Conservation (phyloP, 805 yeast genomes). For the Spathaspora passalidarum region DNA sequence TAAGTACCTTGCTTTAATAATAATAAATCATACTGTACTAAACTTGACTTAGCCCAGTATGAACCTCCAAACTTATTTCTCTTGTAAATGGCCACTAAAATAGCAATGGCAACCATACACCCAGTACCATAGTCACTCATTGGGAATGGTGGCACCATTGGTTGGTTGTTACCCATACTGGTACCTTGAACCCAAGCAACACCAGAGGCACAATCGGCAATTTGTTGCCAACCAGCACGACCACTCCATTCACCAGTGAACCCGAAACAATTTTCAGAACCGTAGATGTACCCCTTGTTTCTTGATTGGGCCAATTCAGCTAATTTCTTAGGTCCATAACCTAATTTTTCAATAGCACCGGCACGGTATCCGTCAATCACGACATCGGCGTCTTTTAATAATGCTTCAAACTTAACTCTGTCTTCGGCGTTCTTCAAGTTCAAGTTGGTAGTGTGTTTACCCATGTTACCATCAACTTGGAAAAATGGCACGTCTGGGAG, state of each 20-base stretch:
- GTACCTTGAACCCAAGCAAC: constrained; percentile 31
- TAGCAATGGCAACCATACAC: constrained; percentile 29
- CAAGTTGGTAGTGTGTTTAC: constrained; percentile 28
- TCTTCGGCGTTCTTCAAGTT: constrained; percentile 25
- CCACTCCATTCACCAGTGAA: constrained; percentile 26
- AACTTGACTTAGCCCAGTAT: constrained; percentile 27
- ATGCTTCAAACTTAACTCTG: constrained; percentile 20
- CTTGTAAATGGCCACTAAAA: constrained; percentile 22
- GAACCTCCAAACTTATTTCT: constrained; percentile 27
- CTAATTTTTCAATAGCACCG: constrained; percentile 24
- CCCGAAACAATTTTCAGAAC: constrained; percentile 31
- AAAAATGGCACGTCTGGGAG: constrained; percentile 32
- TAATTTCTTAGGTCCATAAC: constrained; percentile 26
- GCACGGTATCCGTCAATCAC: constrained; percentile 31
- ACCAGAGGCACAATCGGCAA: constrained; percentile 32
- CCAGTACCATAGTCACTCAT: constrained; percentile 37
- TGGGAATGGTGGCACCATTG: constrained; percentile 35
- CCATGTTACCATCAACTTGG: constrained; percentile 33
- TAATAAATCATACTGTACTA: constrained; percentile 28
- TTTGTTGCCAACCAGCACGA: constrained; percentile 38
- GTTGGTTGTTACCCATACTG: constrained; percentile 23
- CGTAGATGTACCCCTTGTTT: constrained; percentile 29
- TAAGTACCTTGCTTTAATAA: constrained; percentile 22
- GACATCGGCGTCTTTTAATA: constrained; percentile 29
- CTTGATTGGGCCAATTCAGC: constrained; percentile 22